phyloP scores from a whole-genome alignment of 2,329 filamentous ascomycete genomes.

The Stachybotrys elegans region DNA sequence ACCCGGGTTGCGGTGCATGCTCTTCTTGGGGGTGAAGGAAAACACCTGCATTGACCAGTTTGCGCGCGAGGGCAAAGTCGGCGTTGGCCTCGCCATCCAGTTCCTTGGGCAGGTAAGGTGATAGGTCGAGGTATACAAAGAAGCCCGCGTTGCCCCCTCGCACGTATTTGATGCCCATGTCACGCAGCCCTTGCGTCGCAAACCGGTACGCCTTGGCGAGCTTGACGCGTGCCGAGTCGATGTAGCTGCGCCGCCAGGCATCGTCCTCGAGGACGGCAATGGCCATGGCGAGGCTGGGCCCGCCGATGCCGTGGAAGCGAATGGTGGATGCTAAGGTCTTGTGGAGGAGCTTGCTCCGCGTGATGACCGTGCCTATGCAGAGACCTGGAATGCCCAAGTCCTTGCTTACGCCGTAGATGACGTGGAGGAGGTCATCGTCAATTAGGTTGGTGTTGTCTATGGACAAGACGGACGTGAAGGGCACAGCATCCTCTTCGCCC shows the following conservation, averaged over 20 bases:
- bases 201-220: constrained; percentile 35
- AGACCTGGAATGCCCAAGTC: constrained; percentile 51
- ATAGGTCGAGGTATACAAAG: constrained; percentile 51
- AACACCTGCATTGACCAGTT: constrained; percentile 39
- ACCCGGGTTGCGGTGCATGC: constrained; percentile 40
- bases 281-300: constrained; percentile 34
- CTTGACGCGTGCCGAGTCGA: constrained; percentile 30
- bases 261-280: constrained; percentile 41
- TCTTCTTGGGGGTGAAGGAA: constrained; percentile 44
- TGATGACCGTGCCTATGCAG: constrained; percentile 43
- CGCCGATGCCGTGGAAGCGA: constrained; percentile 43
- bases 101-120: constrained; percentile 31
- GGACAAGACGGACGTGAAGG: constrained; percentile 45
- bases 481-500: constrained; percentile 17
- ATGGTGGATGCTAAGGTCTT: constrained; percentile 31
- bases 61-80: constrained; percentile 39
- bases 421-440: constrained; percentile 42
- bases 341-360: constrained; percentile 24
- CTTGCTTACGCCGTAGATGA: constrained; percentile 39
- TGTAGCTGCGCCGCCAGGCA: constrained; percentile 38
- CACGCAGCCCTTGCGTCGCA: constrained; percentile 29
- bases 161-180: constrained; percentile 38
- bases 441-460: constrained; percentile 39
- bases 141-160: constrained; percentile 48
- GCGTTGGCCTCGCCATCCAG: constrained; percentile 23